These are phyloP conservation scores for Fusarium anguioides DNA, from an alignment of 2,329 filamentous ascomycete genomes.

Conservation along the genomic window DNA sequence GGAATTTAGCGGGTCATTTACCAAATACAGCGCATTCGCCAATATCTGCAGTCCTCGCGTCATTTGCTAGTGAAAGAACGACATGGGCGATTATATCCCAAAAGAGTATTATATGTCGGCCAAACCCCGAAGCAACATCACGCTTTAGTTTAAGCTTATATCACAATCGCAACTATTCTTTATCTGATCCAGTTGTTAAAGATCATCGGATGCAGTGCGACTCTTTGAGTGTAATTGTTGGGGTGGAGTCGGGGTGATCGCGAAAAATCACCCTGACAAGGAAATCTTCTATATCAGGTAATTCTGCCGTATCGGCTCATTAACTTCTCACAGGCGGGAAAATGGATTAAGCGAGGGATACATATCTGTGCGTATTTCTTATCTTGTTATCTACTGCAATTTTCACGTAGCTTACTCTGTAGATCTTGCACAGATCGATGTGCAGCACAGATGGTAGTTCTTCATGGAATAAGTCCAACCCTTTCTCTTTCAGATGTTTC, in stretches of 20 bases:
- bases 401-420: too few relatives aligned
- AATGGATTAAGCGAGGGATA: too few relatives aligned
- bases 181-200: background rate
- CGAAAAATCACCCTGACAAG: background rate
- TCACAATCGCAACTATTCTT: background rate
- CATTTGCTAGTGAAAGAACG: slow-evolving; percentile 39
- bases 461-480: too few relatives aligned
- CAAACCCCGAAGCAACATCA: slow-evolving; percentile 6
- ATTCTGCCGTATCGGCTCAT: background rate
- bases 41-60: slow-evolving; percentile 29
- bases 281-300: background rate
- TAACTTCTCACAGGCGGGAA: too few relatives aligned
- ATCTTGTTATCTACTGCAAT: too few relatives aligned
- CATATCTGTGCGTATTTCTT: too few relatives aligned
- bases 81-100: slow-evolving; percentile 25
- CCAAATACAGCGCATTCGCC: slow-evolving; percentile 8
- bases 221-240: background rate
- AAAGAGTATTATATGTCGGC: slow-evolving; percentile 34
- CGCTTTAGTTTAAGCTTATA: slow-evolving; percentile 29
- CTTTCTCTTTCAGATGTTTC: too few relatives aligned
- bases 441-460: too few relatives aligned
- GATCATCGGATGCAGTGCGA: background rate
- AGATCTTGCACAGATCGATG: too few relatives aligned
- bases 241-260: background rate
- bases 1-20: slow-evolving; percentile 31